Evolutionary conservation across 768 basidiomycete species (phyloP).

Genomic region (Podaxis carcinomalis): DNA sequence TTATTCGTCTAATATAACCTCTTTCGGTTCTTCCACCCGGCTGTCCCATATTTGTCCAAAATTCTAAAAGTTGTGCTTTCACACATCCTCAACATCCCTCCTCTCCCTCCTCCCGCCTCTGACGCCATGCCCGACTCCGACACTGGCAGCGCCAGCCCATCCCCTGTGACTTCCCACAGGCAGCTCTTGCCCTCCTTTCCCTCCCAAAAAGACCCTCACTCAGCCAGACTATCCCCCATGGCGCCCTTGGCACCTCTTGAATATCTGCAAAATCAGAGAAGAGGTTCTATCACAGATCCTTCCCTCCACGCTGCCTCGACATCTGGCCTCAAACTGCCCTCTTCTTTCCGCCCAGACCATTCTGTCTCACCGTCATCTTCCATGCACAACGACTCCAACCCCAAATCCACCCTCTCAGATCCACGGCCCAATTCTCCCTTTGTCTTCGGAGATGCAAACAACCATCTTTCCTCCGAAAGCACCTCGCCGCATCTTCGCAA

Average conservation of each 20-base stretch:
- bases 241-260: constrained; percentile 72
- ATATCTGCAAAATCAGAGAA: constrained; percentile 74
- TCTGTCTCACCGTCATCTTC: constrained; percentile 25
- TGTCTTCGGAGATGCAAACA: constrained; percentile 64
- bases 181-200: not conserved
- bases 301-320: constrained; percentile 61
- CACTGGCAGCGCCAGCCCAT: not conserved
- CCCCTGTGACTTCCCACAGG: not conserved
- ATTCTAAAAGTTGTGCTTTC: constrained; percentile 2
- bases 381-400: constrained; percentile 22
- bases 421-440: constrained; percentile 64
- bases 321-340: constrained; percentile 20
- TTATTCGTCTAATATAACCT: constrained; percentile 20
- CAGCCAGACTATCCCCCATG: constrained; percentile 41
- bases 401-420: constrained; percentile 31
- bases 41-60: constrained; percentile 7
- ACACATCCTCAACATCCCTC: not conserved
- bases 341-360: constrained; percentile 11
- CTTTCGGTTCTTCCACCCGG: constrained; percentile 1
- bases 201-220: not conserved
- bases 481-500: constrained; percentile 47
- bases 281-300: constrained; percentile 82
- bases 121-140: constrained; percentile 1
- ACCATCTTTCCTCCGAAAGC: constrained; percentile 30
- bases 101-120: not conserved